Conservation (phyloP, 306 rosid genomes). For the Urtica urens region DNA sequence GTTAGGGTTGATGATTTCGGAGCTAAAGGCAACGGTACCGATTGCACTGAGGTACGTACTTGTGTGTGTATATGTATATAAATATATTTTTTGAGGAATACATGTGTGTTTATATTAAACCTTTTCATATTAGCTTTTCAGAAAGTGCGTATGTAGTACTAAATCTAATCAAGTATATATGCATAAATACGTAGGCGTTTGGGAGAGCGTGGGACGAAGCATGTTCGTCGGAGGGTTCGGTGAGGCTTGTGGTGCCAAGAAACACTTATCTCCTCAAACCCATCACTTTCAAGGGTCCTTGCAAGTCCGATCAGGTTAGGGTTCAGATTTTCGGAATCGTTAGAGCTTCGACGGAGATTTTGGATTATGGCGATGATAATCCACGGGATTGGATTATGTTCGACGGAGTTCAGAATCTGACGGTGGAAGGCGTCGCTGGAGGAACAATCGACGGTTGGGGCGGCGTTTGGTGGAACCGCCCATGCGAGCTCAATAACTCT, state of each 20-base stretch:
- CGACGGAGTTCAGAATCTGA: constrained; percentile 20
- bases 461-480: constrained; percentile 54
- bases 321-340: constrained; percentile 45
- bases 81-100: not conserved
- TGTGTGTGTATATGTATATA: not conserved
- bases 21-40: constrained; percentile 14
- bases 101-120: not conserved
- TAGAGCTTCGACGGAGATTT: constrained; percentile 41
- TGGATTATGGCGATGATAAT: constrained; percentile 33
- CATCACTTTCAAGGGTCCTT: constrained; percentile 59
- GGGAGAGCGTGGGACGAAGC: constrained; percentile 53
- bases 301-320: constrained; percentile 35
- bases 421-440: constrained; percentile 42
- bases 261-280: constrained; percentile 51
- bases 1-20: constrained; percentile 15
- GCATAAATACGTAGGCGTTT: constrained; percentile 36
- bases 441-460: constrained; percentile 76
- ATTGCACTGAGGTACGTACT: constrained; percentile 13
- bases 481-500: constrained; percentile 46
- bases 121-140: not conserved
- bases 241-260: constrained; percentile 31
- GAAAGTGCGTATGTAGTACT: not conserved
- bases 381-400: constrained; percentile 49
- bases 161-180: no score
- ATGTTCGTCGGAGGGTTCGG: constrained; percentile 28